These are phyloP conservation scores for Sporobolomyces roseus DNA, from an alignment of 768 basidiomycete genomes.

Conservation along the genomic window DNA sequence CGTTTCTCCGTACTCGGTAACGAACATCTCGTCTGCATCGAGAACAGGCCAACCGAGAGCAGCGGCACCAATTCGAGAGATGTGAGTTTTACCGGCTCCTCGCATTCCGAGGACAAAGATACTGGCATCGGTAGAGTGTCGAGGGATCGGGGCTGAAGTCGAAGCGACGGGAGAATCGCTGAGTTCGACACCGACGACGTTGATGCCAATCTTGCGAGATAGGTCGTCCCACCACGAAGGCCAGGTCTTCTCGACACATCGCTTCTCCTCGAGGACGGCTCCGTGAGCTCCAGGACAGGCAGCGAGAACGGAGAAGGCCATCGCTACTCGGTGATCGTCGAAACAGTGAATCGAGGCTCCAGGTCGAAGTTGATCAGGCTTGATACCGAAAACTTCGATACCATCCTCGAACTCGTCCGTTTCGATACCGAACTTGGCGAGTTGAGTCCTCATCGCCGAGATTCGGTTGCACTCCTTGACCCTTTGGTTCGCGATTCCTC, in stretches of 20 bases:
- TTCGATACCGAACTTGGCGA: conserved; percentile 91
- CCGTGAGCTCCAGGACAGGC: conserved; percentile 53
- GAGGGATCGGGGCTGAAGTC: conserved; percentile 52
- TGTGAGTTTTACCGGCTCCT: conserved; percentile 87
- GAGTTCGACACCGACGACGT: conserved; percentile 79
- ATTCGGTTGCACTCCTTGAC: conserved; percentile 99
- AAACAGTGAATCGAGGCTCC: conserved; percentile 90
- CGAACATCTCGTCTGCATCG: conserved; percentile 66
- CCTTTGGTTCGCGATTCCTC: conserved; percentile 94
- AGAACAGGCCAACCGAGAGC: conserved; percentile 68
- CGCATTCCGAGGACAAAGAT: conserved; percentile 91
- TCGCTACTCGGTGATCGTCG: conserved; percentile 96
- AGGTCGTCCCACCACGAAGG: conserved; percentile 99
- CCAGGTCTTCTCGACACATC: conserved; percentile 99
- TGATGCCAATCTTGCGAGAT: conserved; percentile 90
- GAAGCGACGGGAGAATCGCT: conserved; percentile 50
- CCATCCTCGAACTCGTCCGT: conserved; percentile 91
- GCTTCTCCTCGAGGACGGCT: conserved; percentile 78
- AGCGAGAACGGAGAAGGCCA: conserved; percentile 91
- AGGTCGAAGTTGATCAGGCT: conserved; percentile 59
- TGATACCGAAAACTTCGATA: conserved; percentile 78
- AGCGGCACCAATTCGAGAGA: conserved; percentile 71
- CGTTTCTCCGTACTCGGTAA: conserved; percentile 31
- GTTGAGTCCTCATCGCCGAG: conserved; percentile 89
- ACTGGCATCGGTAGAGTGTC: conserved; percentile 46